A percentile compares a stretch with the other conserved stretches of the same genome.
These are phyloP conservation scores for Chloroidium sp. DNA, from an alignment of 163 green algal genomes.

Conservation along the genomic window DNA sequence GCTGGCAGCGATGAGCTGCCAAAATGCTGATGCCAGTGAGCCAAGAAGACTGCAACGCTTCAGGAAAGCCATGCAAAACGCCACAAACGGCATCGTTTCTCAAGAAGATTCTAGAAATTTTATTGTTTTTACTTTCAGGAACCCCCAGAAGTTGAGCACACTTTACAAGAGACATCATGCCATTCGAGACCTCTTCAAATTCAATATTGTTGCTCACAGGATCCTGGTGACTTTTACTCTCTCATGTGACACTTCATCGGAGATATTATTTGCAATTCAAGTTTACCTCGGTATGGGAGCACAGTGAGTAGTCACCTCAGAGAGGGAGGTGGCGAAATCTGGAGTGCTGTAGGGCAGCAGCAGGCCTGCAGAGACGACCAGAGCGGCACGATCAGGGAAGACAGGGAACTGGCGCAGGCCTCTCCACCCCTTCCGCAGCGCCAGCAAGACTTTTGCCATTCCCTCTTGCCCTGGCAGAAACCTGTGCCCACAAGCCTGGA, in stretches of 20 bases:
- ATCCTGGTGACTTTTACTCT: neutral
- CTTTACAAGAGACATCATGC: neutral
- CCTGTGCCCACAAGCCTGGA: neutral
- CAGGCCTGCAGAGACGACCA: conserved; percentile 4
- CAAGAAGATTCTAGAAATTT: too few relatives aligned
- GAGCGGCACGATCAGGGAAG: neutral
- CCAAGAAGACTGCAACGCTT: too few relatives aligned
- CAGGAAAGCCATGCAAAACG: too few relatives aligned
- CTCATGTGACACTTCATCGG: too few relatives aligned
- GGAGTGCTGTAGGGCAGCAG: conserved; percentile 9
- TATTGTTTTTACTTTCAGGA: too few relatives aligned
- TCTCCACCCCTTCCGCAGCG: conserved; percentile 2
- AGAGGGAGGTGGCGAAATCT: neutral
- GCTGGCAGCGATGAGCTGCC: neutral
- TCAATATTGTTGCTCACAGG: neutral
- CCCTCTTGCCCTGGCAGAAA: neutral
- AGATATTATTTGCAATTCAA: too few relatives aligned
- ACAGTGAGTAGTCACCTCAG: neutral
- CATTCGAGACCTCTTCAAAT: neutral
- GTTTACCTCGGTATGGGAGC: neutral
- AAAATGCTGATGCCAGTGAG: too few relatives aligned
- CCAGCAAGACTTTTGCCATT: conserved; percentile 3
- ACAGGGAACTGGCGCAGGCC: neutral
- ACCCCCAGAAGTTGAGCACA: neutral
- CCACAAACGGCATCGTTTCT: too few relatives aligned